Conservation (phyloP, 2,329 filamentous ascomycete genomes). For the Bipolaris victoriae region DNA sequence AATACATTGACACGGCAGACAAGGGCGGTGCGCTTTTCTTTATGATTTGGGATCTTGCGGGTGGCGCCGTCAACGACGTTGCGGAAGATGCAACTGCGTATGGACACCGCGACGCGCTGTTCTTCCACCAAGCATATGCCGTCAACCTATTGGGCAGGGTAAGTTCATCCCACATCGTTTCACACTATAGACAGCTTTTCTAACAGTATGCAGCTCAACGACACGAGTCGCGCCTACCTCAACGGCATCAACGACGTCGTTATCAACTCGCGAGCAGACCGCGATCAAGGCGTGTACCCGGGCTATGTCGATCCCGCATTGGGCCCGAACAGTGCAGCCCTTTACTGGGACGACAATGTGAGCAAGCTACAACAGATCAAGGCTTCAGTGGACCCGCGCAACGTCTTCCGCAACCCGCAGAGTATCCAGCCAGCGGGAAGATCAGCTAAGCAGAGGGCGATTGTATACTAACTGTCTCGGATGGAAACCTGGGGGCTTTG, state of each 20-base stretch:
- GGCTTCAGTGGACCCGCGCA: slow-evolving; percentile 47
- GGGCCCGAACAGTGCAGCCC: slow-evolving; percentile 50
- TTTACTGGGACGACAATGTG: slow-evolving; percentile 55
- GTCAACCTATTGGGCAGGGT: slow-evolving; percentile 39
- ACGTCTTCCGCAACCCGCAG: slow-evolving; percentile 48
- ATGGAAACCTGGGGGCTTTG: neutral
- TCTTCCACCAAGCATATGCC: slow-evolving; percentile 48
- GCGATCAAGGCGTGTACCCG: slow-evolving; percentile 56
- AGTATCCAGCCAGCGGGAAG: slow-evolving; percentile 35
- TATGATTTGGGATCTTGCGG: slow-evolving; percentile 45
- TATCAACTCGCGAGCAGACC: slow-evolving; percentile 35
- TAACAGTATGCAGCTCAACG: slow-evolving; percentile 23
- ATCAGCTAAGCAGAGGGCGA: neutral
- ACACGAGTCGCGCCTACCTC: slow-evolving; percentile 49
- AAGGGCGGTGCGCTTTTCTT: slow-evolving; percentile 46
- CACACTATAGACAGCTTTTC: neutral
- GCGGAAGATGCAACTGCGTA: slow-evolving; percentile 42
- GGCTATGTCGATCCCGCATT: slow-evolving; percentile 61
- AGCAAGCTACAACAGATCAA: slow-evolving; percentile 48
- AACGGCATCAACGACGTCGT: slow-evolving; percentile 51
- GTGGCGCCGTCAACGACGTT: slow-evolving; percentile 43
- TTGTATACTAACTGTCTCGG: neutral
- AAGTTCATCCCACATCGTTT: neutral
- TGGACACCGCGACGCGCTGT: slow-evolving; percentile 42
- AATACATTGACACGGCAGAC: slow-evolving; percentile 38